These are phyloP conservation scores for Aspergillus biplanus DNA, from an alignment of 495 filamentous ascomycete species.

Conservation along the genomic window DNA sequence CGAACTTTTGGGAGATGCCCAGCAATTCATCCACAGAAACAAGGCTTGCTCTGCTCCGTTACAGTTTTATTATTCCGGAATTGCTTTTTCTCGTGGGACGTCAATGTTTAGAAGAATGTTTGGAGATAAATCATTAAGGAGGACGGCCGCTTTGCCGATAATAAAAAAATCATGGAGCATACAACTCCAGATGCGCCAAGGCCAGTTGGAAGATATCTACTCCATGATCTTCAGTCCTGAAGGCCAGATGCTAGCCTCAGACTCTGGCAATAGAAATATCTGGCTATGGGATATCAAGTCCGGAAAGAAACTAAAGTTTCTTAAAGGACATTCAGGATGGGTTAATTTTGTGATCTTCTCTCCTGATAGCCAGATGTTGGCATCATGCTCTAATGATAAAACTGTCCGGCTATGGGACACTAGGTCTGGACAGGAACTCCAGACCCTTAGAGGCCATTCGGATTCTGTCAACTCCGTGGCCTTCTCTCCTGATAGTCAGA, in stretches of 20 bases:
- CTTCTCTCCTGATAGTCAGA: constrained; percentile 21
- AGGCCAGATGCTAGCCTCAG: constrained; percentile 24
- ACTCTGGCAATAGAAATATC: constrained; percentile 4
- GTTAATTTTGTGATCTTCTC: constrained; percentile 11
- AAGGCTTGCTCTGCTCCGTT: constrained; percentile 35
- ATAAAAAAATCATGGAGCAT: constrained; percentile 14
- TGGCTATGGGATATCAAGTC: constrained; percentile 3
- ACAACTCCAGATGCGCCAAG: constrained; percentile 12
- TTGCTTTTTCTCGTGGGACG: constrained; percentile 37
- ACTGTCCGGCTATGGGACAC: constrained; percentile 40
- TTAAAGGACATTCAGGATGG: constrained; percentile 6
- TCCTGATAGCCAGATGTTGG: constrained; percentile 26
- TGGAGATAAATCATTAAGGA: not conserved
- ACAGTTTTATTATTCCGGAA: constrained; percentile 27
- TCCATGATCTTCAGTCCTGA: constrained; percentile 13
- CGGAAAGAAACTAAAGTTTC: not conserved
- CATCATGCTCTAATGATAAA: constrained; percentile 27
- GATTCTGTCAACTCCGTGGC: not conserved
- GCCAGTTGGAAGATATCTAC: not conserved
- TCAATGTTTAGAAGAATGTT: constrained; percentile 30
- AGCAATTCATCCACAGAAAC: constrained; percentile 35
- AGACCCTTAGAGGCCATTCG: constrained; percentile 12
- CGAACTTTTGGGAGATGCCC: constrained; percentile 36
- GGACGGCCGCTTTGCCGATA: constrained; percentile 9
- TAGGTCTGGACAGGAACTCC: constrained; percentile 13